Conservation (phyloP, 2,329 filamentous ascomycete species). For the Phialemonium atrogriseum region DNA sequence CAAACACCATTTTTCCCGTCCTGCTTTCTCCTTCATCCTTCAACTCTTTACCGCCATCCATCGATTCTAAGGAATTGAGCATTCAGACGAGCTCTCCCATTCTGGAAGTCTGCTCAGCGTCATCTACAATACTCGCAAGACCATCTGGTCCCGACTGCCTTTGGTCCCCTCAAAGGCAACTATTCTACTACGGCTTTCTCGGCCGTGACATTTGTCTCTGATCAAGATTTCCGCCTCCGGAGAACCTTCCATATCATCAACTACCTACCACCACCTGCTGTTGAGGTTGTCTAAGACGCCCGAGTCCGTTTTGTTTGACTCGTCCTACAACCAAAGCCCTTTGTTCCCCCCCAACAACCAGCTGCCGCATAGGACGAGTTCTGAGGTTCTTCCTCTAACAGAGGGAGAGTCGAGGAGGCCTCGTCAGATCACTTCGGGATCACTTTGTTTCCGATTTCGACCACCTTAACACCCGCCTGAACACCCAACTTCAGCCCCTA, state of each 20-base stretch:
- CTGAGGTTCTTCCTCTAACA: slow-evolving; percentile 96
- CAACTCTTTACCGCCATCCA: no score
- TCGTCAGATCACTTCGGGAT: slow-evolving; percentile 85
- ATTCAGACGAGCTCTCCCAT: no score
- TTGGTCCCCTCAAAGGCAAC: slow-evolving; percentile 62
- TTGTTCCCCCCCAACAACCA: slow-evolving; percentile 58
- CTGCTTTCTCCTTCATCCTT: no score
- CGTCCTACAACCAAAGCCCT: slow-evolving; percentile 37
- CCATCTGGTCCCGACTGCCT: no score
- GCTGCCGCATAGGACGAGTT: slow-evolving; percentile 99
- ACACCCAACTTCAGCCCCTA: slow-evolving; percentile 11
- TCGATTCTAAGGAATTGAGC: no score
- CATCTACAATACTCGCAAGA: no score
- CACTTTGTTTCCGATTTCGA: slow-evolving; percentile 89
- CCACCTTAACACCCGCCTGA: slow-evolving; percentile 70
- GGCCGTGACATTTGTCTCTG: slow-evolving; percentile 55
- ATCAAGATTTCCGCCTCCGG: slow-evolving; percentile 62
- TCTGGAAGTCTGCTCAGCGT: no score
- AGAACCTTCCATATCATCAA: slow-evolving; percentile 60
- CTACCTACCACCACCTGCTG: slow-evolving; percentile 50
- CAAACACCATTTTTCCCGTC: no score
- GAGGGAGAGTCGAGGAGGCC: slow-evolving; percentile 99
- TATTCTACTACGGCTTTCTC: slow-evolving; percentile 50
- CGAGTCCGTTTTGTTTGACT: slow-evolving; percentile 43
- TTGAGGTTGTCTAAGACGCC: slow-evolving; percentile 40